Evolutionary conservation across 2,329 filamentous ascomycete species (phyloP), one percentile per base, ranked within the genome.

Genomic region (Nothomitra cinnamomea): DNA sequence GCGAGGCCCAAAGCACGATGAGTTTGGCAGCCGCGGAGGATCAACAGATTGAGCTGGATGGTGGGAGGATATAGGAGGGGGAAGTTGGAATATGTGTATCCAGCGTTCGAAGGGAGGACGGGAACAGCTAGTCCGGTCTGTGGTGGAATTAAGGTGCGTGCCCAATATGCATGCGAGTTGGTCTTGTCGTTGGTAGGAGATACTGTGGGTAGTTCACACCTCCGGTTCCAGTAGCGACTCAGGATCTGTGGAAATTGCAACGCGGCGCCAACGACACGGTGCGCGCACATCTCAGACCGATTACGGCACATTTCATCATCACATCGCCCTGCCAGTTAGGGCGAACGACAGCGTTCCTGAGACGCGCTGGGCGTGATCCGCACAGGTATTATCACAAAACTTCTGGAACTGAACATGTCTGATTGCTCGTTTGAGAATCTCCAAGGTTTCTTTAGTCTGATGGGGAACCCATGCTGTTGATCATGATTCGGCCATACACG

Each of bases 131-230:
- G 43, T 25, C 28, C 5, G 43, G 43, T 48, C 43, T 28, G 43
- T 21, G 43, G 43, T 48, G 43, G 22, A 48, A 48, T 48, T 48
- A 48, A 48, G 43, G 43, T 48, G 43, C 43, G 42, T 48, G 43
- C 43, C 38, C 38, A 25, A 48, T 28, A 48, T 48, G 43, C 43
- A 48, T 48, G 43, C 43, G 22, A 48, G 22, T 41, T 41, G 13
- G 38, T 41, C 38, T 19, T 41, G 22, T 22, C 12, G 21, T 28
- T 12, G 21, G 43, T 6, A 13, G 43, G 43, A 25, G 43, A 25
- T 25, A 48, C 8, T 48, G 22, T 21, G 43, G 25, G 43, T 48
- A 15, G 43, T 25, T 22, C 12, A 12, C 5, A 13, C 12, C 43
- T 13, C 43, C 10, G 19, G 42, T 17, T 15, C 12, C 22, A 48